A percentile compares a stretch with the other conserved stretches of the same genome.
Conservation (phyloP, 2,329 filamentous ascomycete genomes). For the Aplosporella prunicola region DNA sequence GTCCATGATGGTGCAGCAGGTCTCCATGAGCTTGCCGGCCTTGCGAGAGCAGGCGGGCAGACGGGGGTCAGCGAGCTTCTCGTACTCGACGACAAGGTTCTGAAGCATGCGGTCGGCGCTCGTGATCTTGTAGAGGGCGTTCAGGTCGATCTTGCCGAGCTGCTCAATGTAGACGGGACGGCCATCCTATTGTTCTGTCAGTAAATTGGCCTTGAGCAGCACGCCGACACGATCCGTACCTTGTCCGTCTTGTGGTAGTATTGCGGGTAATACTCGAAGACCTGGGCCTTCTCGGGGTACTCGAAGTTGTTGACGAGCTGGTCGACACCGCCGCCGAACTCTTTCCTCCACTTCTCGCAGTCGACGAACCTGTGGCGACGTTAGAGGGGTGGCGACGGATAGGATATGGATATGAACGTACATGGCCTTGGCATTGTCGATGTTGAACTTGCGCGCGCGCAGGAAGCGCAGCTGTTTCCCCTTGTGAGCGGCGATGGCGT, state of each 20-base stretch:
- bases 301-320: slow-evolving; percentile 71
- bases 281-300: slow-evolving; percentile 73
- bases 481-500: slow-evolving; percentile 15
- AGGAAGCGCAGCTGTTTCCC: slow-evolving; percentile 69
- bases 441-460: slow-evolving; percentile 90
- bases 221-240: too few species aligned
- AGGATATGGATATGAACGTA: slow-evolving; percentile 38
- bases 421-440: slow-evolving; percentile 77
- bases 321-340: slow-evolving; percentile 66
- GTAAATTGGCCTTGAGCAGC: not conserved
- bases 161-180: slow-evolving; percentile 96
- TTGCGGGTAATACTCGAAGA: slow-evolving; percentile 91
- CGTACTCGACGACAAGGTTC: slow-evolving; percentile 96
- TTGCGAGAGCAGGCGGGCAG: slow-evolving; percentile 94
- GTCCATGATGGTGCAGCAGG: slow-evolving; percentile 97
- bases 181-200: slow-evolving; percentile 60
- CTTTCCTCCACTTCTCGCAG: slow-evolving; percentile 81
- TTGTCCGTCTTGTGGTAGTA: slow-evolving; percentile 98
- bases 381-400: slow-evolving; percentile 17
- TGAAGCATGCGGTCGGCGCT: slow-evolving; percentile 86
- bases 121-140: slow-evolving; percentile 86
- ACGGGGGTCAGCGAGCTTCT: slow-evolving; percentile 86
- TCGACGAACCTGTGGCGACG: slow-evolving; percentile 65
- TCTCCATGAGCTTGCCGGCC: slow-evolving; percentile 81
- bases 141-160: slow-evolving; percentile 85